These are phyloP conservation scores for Cichorium intybus DNA, from an alignment of 140 eudicot genomes.

Conservation along the genomic window DNA sequence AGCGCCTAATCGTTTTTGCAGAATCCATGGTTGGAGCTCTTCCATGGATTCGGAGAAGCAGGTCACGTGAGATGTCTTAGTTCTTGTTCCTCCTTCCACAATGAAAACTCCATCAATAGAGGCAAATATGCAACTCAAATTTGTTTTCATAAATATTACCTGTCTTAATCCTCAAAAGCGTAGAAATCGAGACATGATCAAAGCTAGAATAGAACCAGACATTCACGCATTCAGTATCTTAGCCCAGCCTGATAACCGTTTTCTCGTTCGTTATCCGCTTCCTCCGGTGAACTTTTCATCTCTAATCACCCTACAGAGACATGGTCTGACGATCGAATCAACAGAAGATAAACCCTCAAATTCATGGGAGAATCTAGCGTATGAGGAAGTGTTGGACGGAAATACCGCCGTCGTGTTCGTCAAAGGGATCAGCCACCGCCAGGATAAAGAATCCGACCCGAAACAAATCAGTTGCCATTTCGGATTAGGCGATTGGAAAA, in stretches of 20 bases:
- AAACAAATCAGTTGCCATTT: constrained; percentile 69
- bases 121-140: no score
- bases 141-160: no score
- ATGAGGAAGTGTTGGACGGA: constrained; percentile 70
- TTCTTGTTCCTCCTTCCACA: no score
- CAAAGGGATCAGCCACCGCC: constrained; percentile 75
- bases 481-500: constrained; percentile 48
- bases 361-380: constrained; percentile 74
- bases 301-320: constrained; percentile 30
- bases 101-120: no score
- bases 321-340: constrained; percentile 11
- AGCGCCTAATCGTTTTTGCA: no score
- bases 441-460: constrained; percentile 66
- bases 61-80: no score
- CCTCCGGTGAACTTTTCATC: constrained; percentile 56
- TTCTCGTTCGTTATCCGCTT: constrained; percentile 69
- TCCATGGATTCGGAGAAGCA: no score
- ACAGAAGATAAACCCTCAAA: constrained; percentile 27
- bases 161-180: no score
- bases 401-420: constrained; percentile 64
- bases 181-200: no score
- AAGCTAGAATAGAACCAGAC: no score
- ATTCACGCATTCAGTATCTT: constrained; percentile 71
- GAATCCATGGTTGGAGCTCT: no score
- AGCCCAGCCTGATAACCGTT: constrained; percentile 45